Base-by-base conservation (phyloP, 176 grass and related monocot genomes). In the Areca catechu region DNA sequence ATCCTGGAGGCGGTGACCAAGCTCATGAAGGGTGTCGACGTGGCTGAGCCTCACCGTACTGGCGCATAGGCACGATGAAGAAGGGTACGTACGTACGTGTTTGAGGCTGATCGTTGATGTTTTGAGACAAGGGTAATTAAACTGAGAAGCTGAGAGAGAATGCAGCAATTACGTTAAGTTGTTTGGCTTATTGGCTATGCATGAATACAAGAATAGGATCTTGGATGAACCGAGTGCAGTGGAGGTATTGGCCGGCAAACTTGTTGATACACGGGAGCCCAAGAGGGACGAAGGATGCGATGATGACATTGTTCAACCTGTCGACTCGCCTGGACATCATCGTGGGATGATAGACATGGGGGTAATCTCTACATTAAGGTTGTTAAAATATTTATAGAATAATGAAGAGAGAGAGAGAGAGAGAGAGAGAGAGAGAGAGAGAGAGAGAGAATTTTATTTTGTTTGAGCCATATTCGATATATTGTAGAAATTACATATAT, bases 301-400 rank as follows among this genome's bases (percentile, higher is more conserved):
- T 96, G 25, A 96, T 96, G 92, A 86, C 92, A 4, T 69, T 96
- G 24, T 96, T 96, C 77, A 96, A 96, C 68, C 80, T 90, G 48
- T 96, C 86, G 0, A 90, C 86, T 1, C 92, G 90, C 69, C 77
- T 80, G 37, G 90, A 57, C 87, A 83, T 68, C 82, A 82, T 53
- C 14, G 16, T 16, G 70, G 69, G 61, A 87, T 96, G 92, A 66
- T 90, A 2, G 92, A 90, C 53, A 84, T 80, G 18, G 79, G 61
- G 3, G 83, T 86, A 21, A 71, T 81, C 51, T 51, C n/a, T n/a
- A n/a, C n/a, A n/a, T n/a, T n/a, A n/a, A n/a, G n/a, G n/a, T n/a
- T n/a, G n/a, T n/a, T n/a, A n/a, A n/a, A n/a, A n/a, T n/a, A n/a
- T n/a, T n/a, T n/a, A n/a, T n/a, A n/a, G n/a, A n/a, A n/a, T n/a